These are phyloP conservation scores for Hypsizygus marmoreus DNA, from an alignment of 768 basidiomycete species.

Conservation along the genomic window DNA sequence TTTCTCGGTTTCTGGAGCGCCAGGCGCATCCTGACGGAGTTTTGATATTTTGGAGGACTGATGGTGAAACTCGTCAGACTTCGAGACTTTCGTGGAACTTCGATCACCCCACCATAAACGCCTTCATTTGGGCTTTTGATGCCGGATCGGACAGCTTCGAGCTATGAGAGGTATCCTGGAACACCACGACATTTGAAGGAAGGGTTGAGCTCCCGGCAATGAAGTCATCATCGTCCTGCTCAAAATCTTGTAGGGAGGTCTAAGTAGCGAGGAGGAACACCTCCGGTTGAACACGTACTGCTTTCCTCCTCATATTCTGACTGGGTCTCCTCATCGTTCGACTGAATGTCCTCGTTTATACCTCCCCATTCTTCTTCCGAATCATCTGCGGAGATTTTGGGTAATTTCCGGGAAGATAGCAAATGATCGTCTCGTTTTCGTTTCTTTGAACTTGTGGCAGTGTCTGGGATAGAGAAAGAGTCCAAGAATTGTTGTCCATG, in stretches of 20 bases:
- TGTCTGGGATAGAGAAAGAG: constrained; percentile 36
- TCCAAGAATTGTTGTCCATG: constrained; percentile 50
- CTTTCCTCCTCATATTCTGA: constrained; percentile 22
- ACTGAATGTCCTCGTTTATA: constrained; percentile 21
- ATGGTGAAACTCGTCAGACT: constrained; percentile 5
- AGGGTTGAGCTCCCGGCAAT: constrained; percentile 30
- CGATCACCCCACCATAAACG: constrained; percentile 68
- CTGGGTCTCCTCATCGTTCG: neutral
- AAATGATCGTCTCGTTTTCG: constrained; percentile 22
- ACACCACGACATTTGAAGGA: constrained; percentile 56
- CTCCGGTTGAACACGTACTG: constrained; percentile 2
- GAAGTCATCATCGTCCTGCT: constrained; percentile 49
- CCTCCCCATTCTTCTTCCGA: constrained; percentile 44
- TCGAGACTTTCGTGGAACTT: neutral
- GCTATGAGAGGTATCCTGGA: constrained; percentile 36
- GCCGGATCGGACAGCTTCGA: constrained; percentile 18
- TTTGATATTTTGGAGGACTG: constrained; percentile 82
- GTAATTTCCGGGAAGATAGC: constrained; percentile 11
- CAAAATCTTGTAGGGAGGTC: constrained; percentile 29
- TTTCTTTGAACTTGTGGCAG: constrained; percentile 16
- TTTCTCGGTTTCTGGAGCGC: constrained; percentile 21
- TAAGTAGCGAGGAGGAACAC: neutral
- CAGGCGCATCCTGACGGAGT: constrained; percentile 40
- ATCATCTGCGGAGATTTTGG: constrained; percentile 18
- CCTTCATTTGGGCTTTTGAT: constrained; percentile 51